These are phyloP conservation scores for Arabidopsis lyrata DNA, from an alignment of 441 rosid genomes.

Conservation along the genomic window DNA sequence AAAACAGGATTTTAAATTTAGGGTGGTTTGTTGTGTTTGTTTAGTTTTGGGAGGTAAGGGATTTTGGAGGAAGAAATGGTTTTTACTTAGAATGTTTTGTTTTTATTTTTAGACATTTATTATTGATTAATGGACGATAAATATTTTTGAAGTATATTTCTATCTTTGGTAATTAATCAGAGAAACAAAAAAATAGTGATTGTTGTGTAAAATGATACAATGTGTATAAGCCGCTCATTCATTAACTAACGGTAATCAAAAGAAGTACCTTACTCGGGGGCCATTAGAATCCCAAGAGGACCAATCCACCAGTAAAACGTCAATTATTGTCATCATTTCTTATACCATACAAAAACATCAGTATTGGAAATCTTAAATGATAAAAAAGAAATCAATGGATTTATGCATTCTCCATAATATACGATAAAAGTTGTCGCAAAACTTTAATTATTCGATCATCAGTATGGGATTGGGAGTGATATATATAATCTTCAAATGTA, in stretches of 20 bases:
- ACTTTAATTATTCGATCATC: too few relatives aligned
- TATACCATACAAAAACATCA: not conserved
- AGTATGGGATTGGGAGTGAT: too few relatives aligned
- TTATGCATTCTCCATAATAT: not conserved
- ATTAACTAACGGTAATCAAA: not conserved
- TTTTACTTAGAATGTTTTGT: constrained; percentile 16
- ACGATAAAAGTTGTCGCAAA: not conserved
- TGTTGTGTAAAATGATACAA: constrained; percentile 11
- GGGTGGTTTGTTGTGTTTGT: constrained; percentile 41
- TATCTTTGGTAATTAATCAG: constrained; percentile 33
- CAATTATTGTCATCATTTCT: not conserved
- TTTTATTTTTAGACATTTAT: constrained; percentile 34
- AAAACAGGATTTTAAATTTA: constrained; percentile 39
- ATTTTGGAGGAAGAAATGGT: constrained; percentile 31
- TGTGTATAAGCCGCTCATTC: constrained; percentile 8
- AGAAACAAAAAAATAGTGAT: not conserved
- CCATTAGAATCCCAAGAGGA: not conserved
- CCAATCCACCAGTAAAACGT: not conserved
- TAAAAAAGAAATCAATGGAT: not conserved
- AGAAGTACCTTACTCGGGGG: not conserved
- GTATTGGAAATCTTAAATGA: too few relatives aligned
- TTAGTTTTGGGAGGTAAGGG: constrained; percentile 41
- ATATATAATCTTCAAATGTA: too few relatives aligned
- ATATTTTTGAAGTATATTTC: constrained; percentile 29
- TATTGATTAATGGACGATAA: constrained; percentile 26